Base-by-base conservation (phyloP, 331 rosid species). In the Prunus yedoensis region DNA sequence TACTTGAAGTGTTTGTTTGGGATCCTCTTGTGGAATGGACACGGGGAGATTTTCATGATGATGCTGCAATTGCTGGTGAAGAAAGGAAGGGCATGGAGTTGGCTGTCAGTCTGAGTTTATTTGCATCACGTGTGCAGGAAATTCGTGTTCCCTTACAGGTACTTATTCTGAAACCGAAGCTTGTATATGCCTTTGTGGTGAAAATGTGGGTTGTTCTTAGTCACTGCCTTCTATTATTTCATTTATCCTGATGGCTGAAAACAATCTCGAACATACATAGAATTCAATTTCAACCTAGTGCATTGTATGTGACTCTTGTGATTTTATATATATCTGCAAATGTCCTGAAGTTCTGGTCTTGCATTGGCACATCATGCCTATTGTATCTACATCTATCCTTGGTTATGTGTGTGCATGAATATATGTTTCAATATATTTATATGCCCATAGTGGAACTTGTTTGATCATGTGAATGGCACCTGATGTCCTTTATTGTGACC, bases 11-110 rank as follows among this genome's bases (percentile, higher is more conserved):
- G 46, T 94, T 94, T 88, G 89, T 87, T 75, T 94, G 98, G 98
- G 97, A 94, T 75, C 98, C 97, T 65, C 96, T 94, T 46, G 93
- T 91, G 68, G 98, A 91, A 79, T 94, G 98, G 98, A 94, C 98
- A 52, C 89, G 97, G 8, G 98, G 98, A 80, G 97, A 94, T 87
- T 90, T 94, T 81, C 97, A 90, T 75, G 98, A 94, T 64, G 96
- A 89, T 81, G 96, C 98, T 79, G 92, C 98, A 71, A 94, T 91
- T 80, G 98, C 97, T 32, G 96, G 96, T 78, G 98, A 94, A 86
- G 98, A 94, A 86, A 91, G 98, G 83, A 94, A 88, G 84, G 98
- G 98, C 78, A 94, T 94, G 98, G 98, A 94, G 84, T 86, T 91
- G 87, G 98, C 98, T 87, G 97, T 94, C 81, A 94, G 97, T 90